Base-by-base conservation (phyloP, 495 filamentous ascomycete species). In the Penicillium pancosmium region DNA sequence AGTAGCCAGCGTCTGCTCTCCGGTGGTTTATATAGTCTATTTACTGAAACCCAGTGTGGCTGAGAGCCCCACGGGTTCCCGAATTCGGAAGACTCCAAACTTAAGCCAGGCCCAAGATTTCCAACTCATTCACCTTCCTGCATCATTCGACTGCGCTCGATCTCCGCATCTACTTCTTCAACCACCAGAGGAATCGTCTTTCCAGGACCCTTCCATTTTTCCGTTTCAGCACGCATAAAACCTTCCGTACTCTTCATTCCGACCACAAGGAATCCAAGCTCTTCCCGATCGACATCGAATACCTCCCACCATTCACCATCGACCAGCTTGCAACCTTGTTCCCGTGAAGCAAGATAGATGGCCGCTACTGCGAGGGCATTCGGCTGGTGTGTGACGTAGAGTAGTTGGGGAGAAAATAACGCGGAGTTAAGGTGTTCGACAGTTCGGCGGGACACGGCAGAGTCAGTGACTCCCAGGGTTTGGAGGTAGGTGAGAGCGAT, bases 271-370 rank as follows among this genome's bases (percentile, higher is more conserved):
- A 98, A 98, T 4, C 94, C 94, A 49, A 98, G 77, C 70, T 96
- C 92, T 80, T 98, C 94, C 19, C 95, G 80, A 50, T 97, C 93
- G n/a, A 92, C 90, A 76, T 98, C 94, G 72, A 98, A 98, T 1
- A 97, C 90, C 74, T 95, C 92, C 94, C 94, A 98, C 94, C 94
- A 98, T 51, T 91, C 88, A 23, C 77, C 80, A 50, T 87, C 87
- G 3, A 93, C 89, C 72, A 98, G 79, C 69, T 89, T 91, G 31
- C 88, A 82, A 0, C 80, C 86, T 3, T 85, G 69, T 55, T 98
- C 92, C 23, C 89, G 83, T n/a, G 91, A 87, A 9, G 92, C 90
- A 16, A 92, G 83, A 69, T 98, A 98, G 16, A 96, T 87, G 4
- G 93, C 90, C 13, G 93, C 91, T 5, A 92, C 90, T 4, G 95